Evolutionary conservation across 176 grass and related monocot genomes (phyloP).

Genomic region (Themeda triandra): DNA sequence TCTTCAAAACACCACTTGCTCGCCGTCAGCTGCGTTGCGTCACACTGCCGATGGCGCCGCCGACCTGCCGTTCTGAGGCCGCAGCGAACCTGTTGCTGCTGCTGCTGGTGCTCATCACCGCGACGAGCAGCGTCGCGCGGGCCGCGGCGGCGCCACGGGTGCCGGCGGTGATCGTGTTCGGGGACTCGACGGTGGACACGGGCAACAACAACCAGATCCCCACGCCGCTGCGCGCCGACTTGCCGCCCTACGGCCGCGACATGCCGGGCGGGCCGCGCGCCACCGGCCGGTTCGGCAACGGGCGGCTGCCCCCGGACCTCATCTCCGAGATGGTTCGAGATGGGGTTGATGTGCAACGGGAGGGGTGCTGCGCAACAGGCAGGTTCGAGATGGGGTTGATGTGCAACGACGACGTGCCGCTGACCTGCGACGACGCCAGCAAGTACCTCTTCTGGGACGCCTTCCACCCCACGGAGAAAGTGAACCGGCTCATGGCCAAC

Average conservation of each 20-base stretch:
- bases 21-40: not conserved
- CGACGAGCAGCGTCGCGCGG: not conserved
- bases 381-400: slow-evolving; percentile 68
- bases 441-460: slow-evolving; percentile 79
- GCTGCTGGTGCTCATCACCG: not conserved
- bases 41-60: too few relatives aligned
- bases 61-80: too few relatives aligned
- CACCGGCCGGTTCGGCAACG: too few relatives aligned
- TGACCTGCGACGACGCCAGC: slow-evolving; percentile 58
- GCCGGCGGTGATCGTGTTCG: slow-evolving; percentile 89
- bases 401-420: slow-evolving; percentile 40
- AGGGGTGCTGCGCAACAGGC: slow-evolving; percentile 72
- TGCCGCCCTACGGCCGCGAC: slow-evolving; percentile 60
- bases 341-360: too few relatives aligned
- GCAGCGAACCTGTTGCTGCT: too few relatives aligned
- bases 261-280: slow-evolving; percentile 45
- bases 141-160: not conserved
- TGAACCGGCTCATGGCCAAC: slow-evolving; percentile 50
- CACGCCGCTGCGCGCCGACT: slow-evolving; percentile 51
- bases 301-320: too few relatives aligned
- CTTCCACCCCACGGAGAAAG: slow-evolving; percentile 55
- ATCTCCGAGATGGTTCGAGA: too few relatives aligned
- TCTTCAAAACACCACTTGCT: not conserved
- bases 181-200: slow-evolving; percentile 85
- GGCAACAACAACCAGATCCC: slow-evolving; percentile 81